Evolutionary conservation across 176 grass and related monocot species (phyloP), one percentile per base, ranked within the genome.

Genomic region (Phyllostachys edulis): DNA sequence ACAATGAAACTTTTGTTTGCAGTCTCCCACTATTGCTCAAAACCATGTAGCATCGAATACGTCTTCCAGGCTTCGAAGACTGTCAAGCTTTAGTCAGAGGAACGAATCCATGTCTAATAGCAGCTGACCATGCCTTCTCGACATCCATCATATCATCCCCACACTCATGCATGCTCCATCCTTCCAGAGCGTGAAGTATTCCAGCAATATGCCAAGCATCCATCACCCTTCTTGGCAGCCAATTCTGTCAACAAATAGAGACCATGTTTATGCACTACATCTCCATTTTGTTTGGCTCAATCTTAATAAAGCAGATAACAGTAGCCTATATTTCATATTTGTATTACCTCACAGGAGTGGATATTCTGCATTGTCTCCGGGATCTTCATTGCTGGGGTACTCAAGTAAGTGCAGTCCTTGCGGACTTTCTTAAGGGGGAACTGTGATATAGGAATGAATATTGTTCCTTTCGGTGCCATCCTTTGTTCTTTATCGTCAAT

Each of bases 221-320:
- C 89, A 94, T 97, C 26, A 97, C 94, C 87, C 89, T 90, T 86
- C 94, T 90, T n/a, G 94, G 91, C 76, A 97, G 67, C 94, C 94
- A 97, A 55, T 97, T 97, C 94, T 97, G 73, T 63, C 32, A 51
- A 63, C 42, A 75, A 77, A n/a, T 9, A 73, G 5, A 38, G 6
- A 17, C n/a, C 23, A 42, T 9, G 27, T 34, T 64, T 64, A 67
- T 2, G 61, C 29, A 0, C 9, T 20, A 40, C 11, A 50, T 8
- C 13, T 60, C 18, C 34, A 23, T 73, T 3, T 38, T 1, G n/a
- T 7, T 20, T 41, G 20, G 13, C 5, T 51, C 51, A 73, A 32
- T 65, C 29, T 73, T 69, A 13, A 64, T 21, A 2, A 15, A 81
- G 24, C 1, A 38, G 21, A 47, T 36, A 51, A 5, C 12, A 7